Evolutionary conservation across 2,329 filamentous ascomycete species (phyloP).

Genomic region (Fusarium sp.): DNA sequence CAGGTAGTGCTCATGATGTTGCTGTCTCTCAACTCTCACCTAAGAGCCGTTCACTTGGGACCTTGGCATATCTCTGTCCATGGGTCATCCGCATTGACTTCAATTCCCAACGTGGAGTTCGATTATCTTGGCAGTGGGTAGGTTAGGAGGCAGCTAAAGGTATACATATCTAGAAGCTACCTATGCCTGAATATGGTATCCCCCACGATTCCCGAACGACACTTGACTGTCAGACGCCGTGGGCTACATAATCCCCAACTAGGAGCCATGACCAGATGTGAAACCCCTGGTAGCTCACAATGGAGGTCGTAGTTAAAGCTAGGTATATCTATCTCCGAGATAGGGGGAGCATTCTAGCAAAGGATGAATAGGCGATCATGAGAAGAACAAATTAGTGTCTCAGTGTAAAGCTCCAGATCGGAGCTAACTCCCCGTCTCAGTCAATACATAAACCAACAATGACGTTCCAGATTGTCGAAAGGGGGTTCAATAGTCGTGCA

Average conservation of each 20-base stretch:
- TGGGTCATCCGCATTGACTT: background rate
- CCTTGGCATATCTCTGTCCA: background rate
- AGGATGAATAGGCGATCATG: background rate
- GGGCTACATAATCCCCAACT: background rate
- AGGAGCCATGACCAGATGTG: background rate
- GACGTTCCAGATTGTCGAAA: background rate
- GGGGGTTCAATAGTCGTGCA: background rate
- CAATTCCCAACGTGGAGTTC: background rate
- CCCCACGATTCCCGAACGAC: background rate
- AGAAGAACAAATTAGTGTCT: background rate
- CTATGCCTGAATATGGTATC: background rate
- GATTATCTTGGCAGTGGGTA: background rate
- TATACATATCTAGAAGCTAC: background rate
- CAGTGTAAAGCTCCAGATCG: background rate
- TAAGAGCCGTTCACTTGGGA: background rate
- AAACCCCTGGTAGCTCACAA: background rate
- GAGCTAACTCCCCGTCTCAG: background rate
- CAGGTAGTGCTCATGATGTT: background rate
- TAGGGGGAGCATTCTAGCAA: background rate
- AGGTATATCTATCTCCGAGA: background rate
- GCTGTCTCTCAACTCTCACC: background rate
- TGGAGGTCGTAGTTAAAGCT: background rate
- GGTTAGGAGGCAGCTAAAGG: background rate
- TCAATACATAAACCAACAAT: conserved; percentile 4
- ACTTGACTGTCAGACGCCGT: background rate